Percentiles rank a stretch among this genome's conserved stretches.
Conservation (phyloP, 2,329 filamentous ascomycete genomes). For the Claviceps paspali region DNA sequence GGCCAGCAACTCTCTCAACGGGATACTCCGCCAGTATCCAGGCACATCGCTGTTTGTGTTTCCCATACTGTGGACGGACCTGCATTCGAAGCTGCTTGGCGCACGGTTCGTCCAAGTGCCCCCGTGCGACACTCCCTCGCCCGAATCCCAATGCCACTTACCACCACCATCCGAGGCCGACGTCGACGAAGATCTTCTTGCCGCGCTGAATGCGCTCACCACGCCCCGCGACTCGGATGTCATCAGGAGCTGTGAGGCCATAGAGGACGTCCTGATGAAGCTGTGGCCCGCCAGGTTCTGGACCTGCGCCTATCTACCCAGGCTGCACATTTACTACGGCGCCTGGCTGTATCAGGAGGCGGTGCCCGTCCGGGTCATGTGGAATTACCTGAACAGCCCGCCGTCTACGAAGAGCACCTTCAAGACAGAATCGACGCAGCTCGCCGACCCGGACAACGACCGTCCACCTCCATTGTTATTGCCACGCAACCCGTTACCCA, state of each 20-base stretch:
- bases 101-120: slow-evolving; percentile 29
- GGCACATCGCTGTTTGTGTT: slow-evolving; percentile 33
- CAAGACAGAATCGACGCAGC: slow-evolving; percentile 14
- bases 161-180: slow-evolving; percentile 27
- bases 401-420: slow-evolving; percentile 17
- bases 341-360: slow-evolving; percentile 26
- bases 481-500: no score
- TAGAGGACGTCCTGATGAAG: slow-evolving; percentile 28
- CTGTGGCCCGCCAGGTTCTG: no score
- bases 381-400: slow-evolving; percentile 23
- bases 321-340: slow-evolving; percentile 37
- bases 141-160: slow-evolving; percentile 16
- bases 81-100: slow-evolving; percentile 31
- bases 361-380: slow-evolving; percentile 34
- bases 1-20: slow-evolving; percentile 34
- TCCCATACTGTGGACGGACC: slow-evolving; percentile 41
- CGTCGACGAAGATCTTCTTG: no score
- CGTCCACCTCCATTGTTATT: no score
- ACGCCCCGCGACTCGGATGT: no score
- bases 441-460: no score
- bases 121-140: slow-evolving; percentile 25
- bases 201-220: no score
- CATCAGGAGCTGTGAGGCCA: slow-evolving; percentile 24
- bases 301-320: no score
- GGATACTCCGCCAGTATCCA: slow-evolving; percentile 33